A percentile compares a stretch with the other conserved stretches of the same genome.
These are phyloP conservation scores for Beauveria brongniartii DNA, from an alignment of 2,329 filamentous ascomycete genomes.

Conservation along the genomic window DNA sequence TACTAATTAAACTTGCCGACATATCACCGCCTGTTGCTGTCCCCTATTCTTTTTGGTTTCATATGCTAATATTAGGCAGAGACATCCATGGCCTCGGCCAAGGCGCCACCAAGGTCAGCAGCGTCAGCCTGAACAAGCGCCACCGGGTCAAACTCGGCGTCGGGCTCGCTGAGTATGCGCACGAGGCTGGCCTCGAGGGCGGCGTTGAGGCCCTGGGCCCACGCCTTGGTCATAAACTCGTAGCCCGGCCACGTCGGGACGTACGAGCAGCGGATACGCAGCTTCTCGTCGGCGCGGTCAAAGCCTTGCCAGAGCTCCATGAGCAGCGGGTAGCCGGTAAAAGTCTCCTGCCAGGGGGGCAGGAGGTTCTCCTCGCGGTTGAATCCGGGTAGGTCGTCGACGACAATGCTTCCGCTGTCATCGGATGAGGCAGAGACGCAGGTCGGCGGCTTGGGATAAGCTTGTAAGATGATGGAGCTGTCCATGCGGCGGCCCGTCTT, in stretches of 20 bases:
- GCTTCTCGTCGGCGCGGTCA: conserved; percentile 1
- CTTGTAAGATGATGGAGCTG: conserved; percentile 11
- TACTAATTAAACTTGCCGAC: neutral
- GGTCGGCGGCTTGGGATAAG: conserved; percentile 3
- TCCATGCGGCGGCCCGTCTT: conserved; percentile 11
- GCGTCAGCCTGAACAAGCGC: neutral
- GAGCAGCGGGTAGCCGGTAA: conserved; percentile 9
- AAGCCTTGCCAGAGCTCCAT: conserved; percentile 9
- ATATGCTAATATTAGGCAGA: neutral
- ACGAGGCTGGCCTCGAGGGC: conserved; percentile 8
- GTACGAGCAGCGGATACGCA: conserved; percentile 8
- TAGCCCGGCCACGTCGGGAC: conserved; percentile 5
- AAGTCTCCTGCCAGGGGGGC: conserved; percentile 10
- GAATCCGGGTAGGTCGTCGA: conserved; percentile 12
- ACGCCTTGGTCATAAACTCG: conserved; percentile 8
- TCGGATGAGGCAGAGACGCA: neutral
- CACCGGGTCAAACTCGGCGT: conserved; percentile 5
- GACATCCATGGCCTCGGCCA: neutral
- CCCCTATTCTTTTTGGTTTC: neutral
- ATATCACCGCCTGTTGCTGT: neutral
- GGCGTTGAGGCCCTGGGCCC: conserved; percentile 7
- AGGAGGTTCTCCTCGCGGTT: conserved; percentile 12
- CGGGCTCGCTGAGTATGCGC: conserved; percentile 8
- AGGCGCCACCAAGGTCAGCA: neutral
- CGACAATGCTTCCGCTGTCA: neutral